Base-by-base conservation (phyloP, 345 rosid species). In the Ceriops tagal region DNA sequence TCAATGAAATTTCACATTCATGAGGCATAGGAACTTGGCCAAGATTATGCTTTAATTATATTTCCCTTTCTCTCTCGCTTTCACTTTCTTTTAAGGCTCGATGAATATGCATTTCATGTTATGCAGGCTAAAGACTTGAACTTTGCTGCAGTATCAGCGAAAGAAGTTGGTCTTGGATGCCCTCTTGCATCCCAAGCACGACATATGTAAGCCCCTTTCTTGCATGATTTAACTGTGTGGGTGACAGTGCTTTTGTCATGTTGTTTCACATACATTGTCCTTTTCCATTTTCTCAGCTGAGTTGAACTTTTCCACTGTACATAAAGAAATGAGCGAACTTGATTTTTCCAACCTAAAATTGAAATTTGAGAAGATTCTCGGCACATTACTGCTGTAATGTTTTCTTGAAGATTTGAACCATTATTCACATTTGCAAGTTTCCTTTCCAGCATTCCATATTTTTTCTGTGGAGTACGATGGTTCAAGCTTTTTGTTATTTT, bases 61-160 rank as follows among this genome's bases (percentile, higher is more conserved):
- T 55, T 5, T 55, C 26, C 10, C 5, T 53, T 13, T 8, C 26
- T 53, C 58, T 11, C 24, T 22, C 10, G 26, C 26, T 24, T 24
- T 24, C 26, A 24, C 26, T 53, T 11, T 11, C 11, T 53, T 1
- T 8, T 15, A 62, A 43, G 39, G 32, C 62, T 37, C 51, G 39
- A 65, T 71, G 30, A 39, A 3, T 13, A 53, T 71, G 1, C 7
- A 65, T 64, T 43, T 21, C 49, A 37, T 61, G 55, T 58, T 62
- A 68, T 84, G 75, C 88, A 93, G 98, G 92, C 90, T 35, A 93
- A 93, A 79, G 98, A 91, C 82, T 70, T 91, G 70, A 76, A 78
- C 82, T 89, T 91, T 5, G 95, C 93, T 32, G 85, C 80, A 68
- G 83, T 75, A 37, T 85, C 96, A 24, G 92, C 95, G 3, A 76